Base-by-base conservation (phyloP, 257 asterid species). In the Voacanga thouarsii region DNA sequence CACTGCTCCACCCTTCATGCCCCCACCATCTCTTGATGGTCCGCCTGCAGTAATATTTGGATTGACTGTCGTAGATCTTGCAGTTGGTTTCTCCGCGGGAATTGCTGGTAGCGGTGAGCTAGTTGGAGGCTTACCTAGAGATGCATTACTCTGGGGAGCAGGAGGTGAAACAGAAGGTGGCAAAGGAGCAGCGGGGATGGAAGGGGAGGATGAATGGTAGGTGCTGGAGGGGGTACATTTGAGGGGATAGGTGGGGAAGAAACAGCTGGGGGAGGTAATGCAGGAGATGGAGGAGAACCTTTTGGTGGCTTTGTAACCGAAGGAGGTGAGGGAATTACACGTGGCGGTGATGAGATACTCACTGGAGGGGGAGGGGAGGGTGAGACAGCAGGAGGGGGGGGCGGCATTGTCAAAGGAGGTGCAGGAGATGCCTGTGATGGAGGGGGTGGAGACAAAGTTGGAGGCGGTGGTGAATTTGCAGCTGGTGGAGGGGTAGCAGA, bases 71-170 rank as follows among this genome's bases (percentile, higher is more conserved):
- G 93, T 85, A 59, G 96, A 81, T 77, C 80, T 81, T 21, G 96
- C 92, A 5, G 92, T 90, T 15, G 96, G 98, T 79, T 90, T 92
- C 84, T 86, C 94, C 10, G 87, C 33, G 57, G 89, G 86, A 44
- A 33, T 57, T 37, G 85, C 65, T 64, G 90, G 89, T 75, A 51
- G 75, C 16, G 91, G 82, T 45, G 88, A 65, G 50, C 81, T 75
- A 50, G 84, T 80, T 18, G 82, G 60, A 68, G 55, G 81, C n/a
- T 83, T 85, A 75, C 72, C 78, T 67, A 39, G 30, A 12, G 89
- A 51, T 26, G 88, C 12, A 81, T 82, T 89, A 81, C 28, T 79
- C 19, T 56, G 71, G 8, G 90, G 89, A 57, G 89, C 69, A 33
- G 89, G 83, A 60, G 92, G 87, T 76, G 91, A 79, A 67, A 76